Conservation (phyloP, 2,329 filamentous ascomycete species). For the Triangularia setosa region DNA sequence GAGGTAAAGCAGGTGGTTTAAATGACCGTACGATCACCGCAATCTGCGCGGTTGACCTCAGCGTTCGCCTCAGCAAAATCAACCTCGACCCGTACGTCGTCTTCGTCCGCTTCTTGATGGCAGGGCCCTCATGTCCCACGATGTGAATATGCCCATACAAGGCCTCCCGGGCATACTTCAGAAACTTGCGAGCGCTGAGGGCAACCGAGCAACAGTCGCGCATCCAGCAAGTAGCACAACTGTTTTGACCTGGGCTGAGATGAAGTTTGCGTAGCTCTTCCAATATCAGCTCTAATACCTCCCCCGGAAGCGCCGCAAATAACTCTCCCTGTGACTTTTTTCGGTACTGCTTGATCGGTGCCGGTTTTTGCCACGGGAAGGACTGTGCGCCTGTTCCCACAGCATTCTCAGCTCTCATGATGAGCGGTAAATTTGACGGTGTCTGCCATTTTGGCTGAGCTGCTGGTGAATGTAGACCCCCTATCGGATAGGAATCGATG, state of each 20-base stretch:
- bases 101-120: constrained; percentile 57
- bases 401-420: neutral
- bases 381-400: constrained; percentile 12
- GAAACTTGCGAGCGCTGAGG: constrained; percentile 48
- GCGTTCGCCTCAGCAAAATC: constrained; percentile 53
- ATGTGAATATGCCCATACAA: constrained; percentile 59
- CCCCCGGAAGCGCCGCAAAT: constrained; percentile 54
- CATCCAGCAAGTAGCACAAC: constrained; percentile 64
- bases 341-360: constrained; percentile 33
- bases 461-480: constrained; percentile 9
- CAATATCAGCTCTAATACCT: constrained; percentile 56
- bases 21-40: constrained; percentile 54
- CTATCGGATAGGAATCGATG: constrained; percentile 24
- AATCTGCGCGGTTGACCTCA: constrained; percentile 50
- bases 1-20: constrained; percentile 50
- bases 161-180: constrained; percentile 46
- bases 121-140: constrained; percentile 51
- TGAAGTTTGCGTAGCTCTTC: constrained; percentile 51
- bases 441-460: constrained; percentile 19
- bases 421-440: constrained; percentile 3
- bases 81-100: constrained; percentile 49
- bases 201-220: constrained; percentile 53
- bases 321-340: constrained; percentile 46
- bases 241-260: constrained; percentile 42
- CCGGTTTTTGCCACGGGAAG: constrained; percentile 31